These are phyloP conservation scores for Chamaecyparis obtusa DNA, from an alignment of 75 land plant genomes.

Conservation along the genomic window DNA sequence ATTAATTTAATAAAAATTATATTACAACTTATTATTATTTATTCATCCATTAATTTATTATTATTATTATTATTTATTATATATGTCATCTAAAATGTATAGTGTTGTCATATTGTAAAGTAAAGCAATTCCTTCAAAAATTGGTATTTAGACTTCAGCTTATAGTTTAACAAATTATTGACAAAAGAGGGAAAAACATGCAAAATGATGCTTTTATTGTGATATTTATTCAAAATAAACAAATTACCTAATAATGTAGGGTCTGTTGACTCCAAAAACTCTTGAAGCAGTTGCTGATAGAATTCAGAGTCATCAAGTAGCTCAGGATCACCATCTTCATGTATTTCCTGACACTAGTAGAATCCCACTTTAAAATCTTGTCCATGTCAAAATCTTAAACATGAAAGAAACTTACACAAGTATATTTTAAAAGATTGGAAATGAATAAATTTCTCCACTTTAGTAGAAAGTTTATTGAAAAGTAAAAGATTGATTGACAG, in stretches of 20 bases:
- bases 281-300: conserved; percentile 88
- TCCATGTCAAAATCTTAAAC: not conserved
- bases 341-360: conserved; percentile 13
- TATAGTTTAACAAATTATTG: not conserved
- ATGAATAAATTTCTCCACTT: not conserved
- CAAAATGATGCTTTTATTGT: not conserved
- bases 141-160: not conserved
- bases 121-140: not conserved
- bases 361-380: not conserved
- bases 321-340: conserved; percentile 74
- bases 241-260: conserved; percentile 62
- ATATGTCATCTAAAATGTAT: not conserved
- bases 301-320: conserved; percentile 91
- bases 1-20: too few species aligned
- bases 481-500: not conserved
- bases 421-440: not conserved
- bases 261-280: conserved; percentile 87
- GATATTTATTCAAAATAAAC: conserved; percentile 1
- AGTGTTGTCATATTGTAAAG: not conserved
- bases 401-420: not conserved
- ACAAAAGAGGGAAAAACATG: not conserved
- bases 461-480: not conserved
- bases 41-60: too few species aligned
- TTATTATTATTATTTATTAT: too few species aligned
- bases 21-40: too few species aligned